Percentiles rank a stretch among this genome's conserved stretches.
phyloP scores from a whole-genome alignment of 495 filamentous ascomycete species.

The Hyaloscypha hepaticicola region DNA sequence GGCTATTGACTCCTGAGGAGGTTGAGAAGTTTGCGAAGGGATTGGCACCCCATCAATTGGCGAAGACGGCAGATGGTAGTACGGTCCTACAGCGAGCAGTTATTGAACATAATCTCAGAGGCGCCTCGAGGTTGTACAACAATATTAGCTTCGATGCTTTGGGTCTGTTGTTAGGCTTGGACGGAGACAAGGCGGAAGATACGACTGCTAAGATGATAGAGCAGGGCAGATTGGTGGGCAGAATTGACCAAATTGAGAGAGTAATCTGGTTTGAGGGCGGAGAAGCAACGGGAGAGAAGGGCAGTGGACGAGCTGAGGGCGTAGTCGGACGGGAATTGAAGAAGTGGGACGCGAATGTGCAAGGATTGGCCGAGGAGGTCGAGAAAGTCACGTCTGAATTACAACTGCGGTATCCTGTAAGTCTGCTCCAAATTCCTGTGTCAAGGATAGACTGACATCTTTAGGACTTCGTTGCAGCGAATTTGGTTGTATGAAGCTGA shows the following conservation, averaged over 20 bases:
- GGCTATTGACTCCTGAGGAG: constrained; percentile 75
- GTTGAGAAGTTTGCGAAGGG: constrained; percentile 80
- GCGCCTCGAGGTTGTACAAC: constrained; percentile 78
- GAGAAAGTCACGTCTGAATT: constrained; percentile 79
- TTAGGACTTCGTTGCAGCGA: constrained; percentile 51
- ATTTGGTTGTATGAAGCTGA: constrained; percentile 39
- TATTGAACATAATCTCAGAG: constrained; percentile 92
- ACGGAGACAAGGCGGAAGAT: constrained; percentile 80
- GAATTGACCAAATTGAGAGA: constrained; percentile 92
- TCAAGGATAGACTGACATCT: constrained; percentile 8
- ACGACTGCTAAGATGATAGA: constrained; percentile 96
- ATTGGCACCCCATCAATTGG: constrained; percentile 84
- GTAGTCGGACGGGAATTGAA: constrained; percentile 67
- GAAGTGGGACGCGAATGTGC: constrained; percentile 86
- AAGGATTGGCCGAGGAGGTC: constrained; percentile 80
- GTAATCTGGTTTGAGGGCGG: constrained; percentile 80
- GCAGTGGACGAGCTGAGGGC: constrained; percentile 55
- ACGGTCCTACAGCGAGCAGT: constrained; percentile 95
- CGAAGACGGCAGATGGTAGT: constrained; percentile 79
- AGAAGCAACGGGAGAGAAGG: constrained; percentile 64
- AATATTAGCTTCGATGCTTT: constrained; percentile 84
- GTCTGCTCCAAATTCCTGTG: background rate
- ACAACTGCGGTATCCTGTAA: constrained; percentile 66
- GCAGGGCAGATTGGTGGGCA: constrained; percentile 79
- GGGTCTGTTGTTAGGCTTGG: constrained; percentile 72